Percentiles rank a stretch among this genome's conserved stretches.
These are phyloP conservation scores for Cystobasidium slooffiae DNA, from an alignment of 1,284 basidiomycete species.

Conservation along the genomic window DNA sequence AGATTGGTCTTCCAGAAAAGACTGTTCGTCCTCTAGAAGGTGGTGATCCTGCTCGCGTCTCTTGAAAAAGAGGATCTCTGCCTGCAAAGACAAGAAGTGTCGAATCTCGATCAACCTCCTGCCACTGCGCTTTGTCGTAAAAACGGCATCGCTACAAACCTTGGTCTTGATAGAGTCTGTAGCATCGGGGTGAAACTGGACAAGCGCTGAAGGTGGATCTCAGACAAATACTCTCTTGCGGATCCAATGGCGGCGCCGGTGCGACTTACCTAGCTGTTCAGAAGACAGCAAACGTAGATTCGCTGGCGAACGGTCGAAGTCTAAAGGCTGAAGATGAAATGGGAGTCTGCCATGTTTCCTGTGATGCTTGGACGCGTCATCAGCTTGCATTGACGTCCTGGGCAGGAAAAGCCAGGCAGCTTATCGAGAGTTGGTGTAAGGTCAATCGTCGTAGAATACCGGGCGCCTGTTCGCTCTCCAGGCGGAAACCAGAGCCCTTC, in stretches of 20 bases:
- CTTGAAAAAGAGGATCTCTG: slow-evolving; percentile 36
- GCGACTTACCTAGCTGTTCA: slow-evolving; percentile 28
- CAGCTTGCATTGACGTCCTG: slow-evolving; percentile 8
- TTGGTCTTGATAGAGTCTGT: slow-evolving; percentile 18
- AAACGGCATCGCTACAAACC: neutral
- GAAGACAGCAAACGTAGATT: slow-evolving; percentile 21
- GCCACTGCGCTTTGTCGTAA: neutral
- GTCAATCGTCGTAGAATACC: no score
- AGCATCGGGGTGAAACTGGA: slow-evolving; percentile 39
- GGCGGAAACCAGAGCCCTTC: no score
- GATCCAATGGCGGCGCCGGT: neutral
- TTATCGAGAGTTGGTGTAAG: neutral
- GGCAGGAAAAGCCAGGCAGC: neutral
- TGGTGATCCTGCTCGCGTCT: slow-evolving; percentile 19
- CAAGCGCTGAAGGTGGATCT: slow-evolving; percentile 8
- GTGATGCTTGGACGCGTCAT: neutral
- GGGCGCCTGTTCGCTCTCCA: no score
- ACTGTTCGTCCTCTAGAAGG: neutral
- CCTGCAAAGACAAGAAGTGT: slow-evolving; percentile 12
- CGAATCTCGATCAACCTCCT: neutral
- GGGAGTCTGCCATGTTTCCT: slow-evolving; percentile 13
- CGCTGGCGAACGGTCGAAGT: slow-evolving; percentile 20
- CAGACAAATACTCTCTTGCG: no score
- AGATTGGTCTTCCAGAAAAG: neutral
- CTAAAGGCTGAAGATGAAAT: slow-evolving; percentile 31